phyloP scores from a whole-genome alignment of 2,329 filamentous ascomycete genomes.

The Metarhizium anisopliae region DNA sequence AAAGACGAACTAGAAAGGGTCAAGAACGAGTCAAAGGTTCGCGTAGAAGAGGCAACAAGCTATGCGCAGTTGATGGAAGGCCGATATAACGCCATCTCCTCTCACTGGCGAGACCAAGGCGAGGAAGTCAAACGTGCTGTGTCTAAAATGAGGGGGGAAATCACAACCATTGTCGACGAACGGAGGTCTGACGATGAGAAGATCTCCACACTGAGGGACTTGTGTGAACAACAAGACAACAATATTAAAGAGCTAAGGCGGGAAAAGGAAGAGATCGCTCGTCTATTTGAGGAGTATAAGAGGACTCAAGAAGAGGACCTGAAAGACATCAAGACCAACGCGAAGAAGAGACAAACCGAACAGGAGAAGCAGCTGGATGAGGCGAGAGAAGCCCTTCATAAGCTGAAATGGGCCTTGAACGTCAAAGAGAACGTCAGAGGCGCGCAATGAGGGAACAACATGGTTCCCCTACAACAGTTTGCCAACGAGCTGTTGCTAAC shows the following conservation, averaged over 20 bases:
- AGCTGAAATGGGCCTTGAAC: conserved; percentile 65
- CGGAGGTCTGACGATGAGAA: conserved; percentile 52
- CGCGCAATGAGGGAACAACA: conserved; percentile 30
- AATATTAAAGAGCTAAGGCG: conserved; percentile 52
- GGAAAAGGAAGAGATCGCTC: conserved; percentile 53
- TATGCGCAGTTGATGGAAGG: conserved; percentile 61
- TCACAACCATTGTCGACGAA: conserved; percentile 45
- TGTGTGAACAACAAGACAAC: conserved; percentile 64
- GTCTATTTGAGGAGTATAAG: conserved; percentile 57
- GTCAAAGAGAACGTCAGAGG: conserved; percentile 53
- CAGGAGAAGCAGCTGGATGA: conserved; percentile 51
- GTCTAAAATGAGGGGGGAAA: conserved; percentile 40
- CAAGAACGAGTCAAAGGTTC: conserved; percentile 47
- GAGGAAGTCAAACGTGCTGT: conserved; percentile 48
- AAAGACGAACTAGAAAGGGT: conserved; percentile 55
- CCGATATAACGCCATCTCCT: conserved; percentile 57
- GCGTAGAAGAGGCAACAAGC: conserved; percentile 57
- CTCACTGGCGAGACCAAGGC: conserved; percentile 59
- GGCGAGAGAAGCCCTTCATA: conserved; percentile 50
- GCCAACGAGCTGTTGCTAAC: not conserved
- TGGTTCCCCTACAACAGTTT: not conserved
- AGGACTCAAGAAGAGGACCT: conserved; percentile 53
- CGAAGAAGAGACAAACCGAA: conserved; percentile 48
- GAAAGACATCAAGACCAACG: conserved; percentile 48
- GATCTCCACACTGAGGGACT: conserved; percentile 54